A percentile compares a stretch with the other conserved stretches of the same genome.
phyloP scores from a whole-genome alignment of 2,329 filamentous ascomycete species.

The Cryphonectria nitschkei region DNA sequence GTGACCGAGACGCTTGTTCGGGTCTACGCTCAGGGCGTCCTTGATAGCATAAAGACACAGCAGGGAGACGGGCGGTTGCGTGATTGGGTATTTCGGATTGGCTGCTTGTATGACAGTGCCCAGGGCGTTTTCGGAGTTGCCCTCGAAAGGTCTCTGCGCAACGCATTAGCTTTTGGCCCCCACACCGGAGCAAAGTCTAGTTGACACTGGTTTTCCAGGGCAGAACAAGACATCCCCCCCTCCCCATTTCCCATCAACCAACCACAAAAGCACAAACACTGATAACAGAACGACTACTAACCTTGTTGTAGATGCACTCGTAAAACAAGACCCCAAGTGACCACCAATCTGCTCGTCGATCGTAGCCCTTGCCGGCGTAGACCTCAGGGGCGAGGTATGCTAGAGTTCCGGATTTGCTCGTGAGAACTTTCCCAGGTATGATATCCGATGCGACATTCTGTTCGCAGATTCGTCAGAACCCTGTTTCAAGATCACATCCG shows the following conservation, averaged over 20 bases:
- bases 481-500: background rate
- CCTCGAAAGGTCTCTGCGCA: constrained; percentile 84
- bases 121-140: constrained; percentile 79
- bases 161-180: constrained; percentile 37
- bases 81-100: constrained; percentile 87
- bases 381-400: constrained; percentile 97
- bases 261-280: background rate
- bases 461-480: constrained; percentile 39
- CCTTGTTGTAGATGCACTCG: constrained; percentile 99
- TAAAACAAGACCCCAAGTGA: constrained; percentile 97
- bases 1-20: constrained; percentile 79
- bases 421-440: constrained; percentile 77
- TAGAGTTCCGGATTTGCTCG: constrained; percentile 94
- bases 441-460: constrained; percentile 97
- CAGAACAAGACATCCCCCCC: background rate
- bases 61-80: constrained; percentile 85
- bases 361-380: constrained; percentile 87
- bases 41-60: constrained; percentile 88
- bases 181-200: constrained; percentile 6
- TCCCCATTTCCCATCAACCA: background rate
- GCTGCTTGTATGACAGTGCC: constrained; percentile 80
- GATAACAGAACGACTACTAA: constrained; percentile 43
- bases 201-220: no score
- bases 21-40: constrained; percentile 79
- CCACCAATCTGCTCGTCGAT: constrained; percentile 96